phyloP scores from a whole-genome alignment of 1,284 basidiomycete species.

The Mycosarcoma mackinlayi region DNA sequence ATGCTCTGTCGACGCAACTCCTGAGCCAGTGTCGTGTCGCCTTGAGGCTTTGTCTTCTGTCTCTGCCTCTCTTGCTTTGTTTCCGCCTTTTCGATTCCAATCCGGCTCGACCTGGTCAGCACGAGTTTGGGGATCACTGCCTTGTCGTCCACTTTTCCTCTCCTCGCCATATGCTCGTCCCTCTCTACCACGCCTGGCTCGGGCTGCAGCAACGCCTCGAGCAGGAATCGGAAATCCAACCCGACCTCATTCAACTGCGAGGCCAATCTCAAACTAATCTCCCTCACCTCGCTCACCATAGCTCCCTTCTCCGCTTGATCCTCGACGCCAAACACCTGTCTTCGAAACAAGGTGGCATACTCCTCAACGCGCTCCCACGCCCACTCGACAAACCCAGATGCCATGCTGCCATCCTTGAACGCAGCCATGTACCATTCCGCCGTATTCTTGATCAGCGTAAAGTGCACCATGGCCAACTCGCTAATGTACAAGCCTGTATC shows the following conservation, averaged over 20 bases:
- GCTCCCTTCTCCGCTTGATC: constrained; percentile 51
- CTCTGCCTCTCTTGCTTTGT: neutral
- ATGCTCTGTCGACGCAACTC: constrained; percentile 48
- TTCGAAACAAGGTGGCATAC: constrained; percentile 86
- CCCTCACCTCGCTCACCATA: constrained; percentile 55
- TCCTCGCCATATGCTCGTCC: neutral
- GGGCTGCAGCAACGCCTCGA: constrained; percentile 22
- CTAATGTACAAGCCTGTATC: constrained; percentile 81
- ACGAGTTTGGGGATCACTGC: constrained; percentile 20
- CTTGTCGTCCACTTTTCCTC: neutral
- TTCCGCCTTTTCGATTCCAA: constrained; percentile 13
- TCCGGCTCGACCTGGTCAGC: constrained; percentile 20
- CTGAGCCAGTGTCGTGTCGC: constrained; percentile 22
- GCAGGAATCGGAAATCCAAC: constrained; percentile 34
- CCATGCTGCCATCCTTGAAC: constrained; percentile 92
- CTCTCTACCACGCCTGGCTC: constrained; percentile 5
- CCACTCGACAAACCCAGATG: constrained; percentile 91
- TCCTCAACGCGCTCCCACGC: constrained; percentile 85
- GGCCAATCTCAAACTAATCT: constrained; percentile 54
- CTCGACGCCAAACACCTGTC: constrained; percentile 84
- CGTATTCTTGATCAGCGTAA: constrained; percentile 91
- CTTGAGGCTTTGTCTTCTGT: neutral
- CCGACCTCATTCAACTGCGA: constrained; percentile 37
- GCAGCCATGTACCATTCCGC: constrained; percentile 97
- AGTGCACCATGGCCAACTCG: constrained; percentile 83